Conservation (phyloP, 2,329 filamentous ascomycete species). For the Cercospora sp. region DNA sequence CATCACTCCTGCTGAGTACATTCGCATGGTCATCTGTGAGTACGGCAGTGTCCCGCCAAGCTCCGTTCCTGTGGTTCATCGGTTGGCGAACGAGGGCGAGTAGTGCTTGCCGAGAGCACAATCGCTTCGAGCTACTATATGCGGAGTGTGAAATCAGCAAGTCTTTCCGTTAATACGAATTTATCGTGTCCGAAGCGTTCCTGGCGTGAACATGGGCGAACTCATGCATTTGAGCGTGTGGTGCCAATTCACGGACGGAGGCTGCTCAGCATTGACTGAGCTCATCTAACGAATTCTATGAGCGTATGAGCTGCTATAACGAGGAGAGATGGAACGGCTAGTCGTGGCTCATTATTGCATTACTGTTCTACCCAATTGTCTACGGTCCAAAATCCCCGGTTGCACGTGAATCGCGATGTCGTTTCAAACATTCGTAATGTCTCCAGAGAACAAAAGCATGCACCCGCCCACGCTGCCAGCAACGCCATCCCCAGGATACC, state of each 20-base stretch:
- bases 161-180: neutral
- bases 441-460: neutral
- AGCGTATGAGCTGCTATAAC: neutral
- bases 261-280: neutral
- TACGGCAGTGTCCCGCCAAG: constrained; percentile 83
- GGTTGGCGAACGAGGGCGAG: constrained; percentile 43
- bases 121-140: neutral
- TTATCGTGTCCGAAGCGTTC: neutral
- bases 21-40: constrained; percentile 88
- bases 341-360: neutral
- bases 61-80: constrained; percentile 75
- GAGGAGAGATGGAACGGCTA: neutral
- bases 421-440: neutral
- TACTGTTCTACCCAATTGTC: neutral
- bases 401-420: neutral
- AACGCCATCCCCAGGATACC: neutral
- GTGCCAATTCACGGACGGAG: neutral
- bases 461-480: neutral
- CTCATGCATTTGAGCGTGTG: neutral
- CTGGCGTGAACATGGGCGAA: neutral
- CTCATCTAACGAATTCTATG: neutral
- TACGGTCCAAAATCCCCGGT: neutral
- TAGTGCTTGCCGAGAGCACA: neutral
- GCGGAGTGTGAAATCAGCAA: neutral
- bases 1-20: constrained; percentile 81